Evolutionary conservation across 495 filamentous ascomycete species (phyloP), one percentile per base, ranked within the genome.

Genomic region (Xylaria longipes): DNA sequence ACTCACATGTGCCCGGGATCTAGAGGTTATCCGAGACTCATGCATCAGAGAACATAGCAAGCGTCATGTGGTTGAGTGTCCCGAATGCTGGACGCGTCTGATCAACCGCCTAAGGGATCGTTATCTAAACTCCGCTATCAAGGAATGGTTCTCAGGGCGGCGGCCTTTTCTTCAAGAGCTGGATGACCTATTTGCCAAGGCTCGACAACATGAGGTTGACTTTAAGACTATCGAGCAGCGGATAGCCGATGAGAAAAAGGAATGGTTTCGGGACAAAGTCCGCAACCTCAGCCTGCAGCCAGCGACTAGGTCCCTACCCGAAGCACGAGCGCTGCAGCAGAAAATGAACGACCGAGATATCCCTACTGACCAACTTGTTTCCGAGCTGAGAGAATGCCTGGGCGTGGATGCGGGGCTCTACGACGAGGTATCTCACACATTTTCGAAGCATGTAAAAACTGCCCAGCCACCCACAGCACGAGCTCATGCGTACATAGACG

Each of bases 91-190:
- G 72, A 73, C 71, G 27, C 73, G 77, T 50, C 71, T 84, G 29
- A 72, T 86, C 20, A 78, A 82, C 41, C 75, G 79, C 41, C 67
- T 83, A 68, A 71, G 79, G 22, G 71, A 79, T 41, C 78, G 79
- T 68, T 84, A 82, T 65, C 71, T 80, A 45, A 78, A 79, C 61
- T 76, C 72, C 27, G 66, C 71, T 27, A 74, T 70, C 20, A 76
- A 77, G 7, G 84, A 86, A 73, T 85, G 84, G 84, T 85, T 84
- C 70, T 77, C 81, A 9, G 75, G 77, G 15, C 76, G 80, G 8
- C 77, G 76, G 39, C 70, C 74, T 2, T 84, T 85, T 69, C 76
- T 85, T 56, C 72, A 75, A 15, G 82, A 82, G 52, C 76, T 86
- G 15, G 80, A 82, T 68, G 67, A 72, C 12, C 72, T 85, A 61